These are phyloP conservation scores for Aspergillus steynii DNA, from an alignment of 495 filamentous ascomycete genomes.

Conservation along the genomic window DNA sequence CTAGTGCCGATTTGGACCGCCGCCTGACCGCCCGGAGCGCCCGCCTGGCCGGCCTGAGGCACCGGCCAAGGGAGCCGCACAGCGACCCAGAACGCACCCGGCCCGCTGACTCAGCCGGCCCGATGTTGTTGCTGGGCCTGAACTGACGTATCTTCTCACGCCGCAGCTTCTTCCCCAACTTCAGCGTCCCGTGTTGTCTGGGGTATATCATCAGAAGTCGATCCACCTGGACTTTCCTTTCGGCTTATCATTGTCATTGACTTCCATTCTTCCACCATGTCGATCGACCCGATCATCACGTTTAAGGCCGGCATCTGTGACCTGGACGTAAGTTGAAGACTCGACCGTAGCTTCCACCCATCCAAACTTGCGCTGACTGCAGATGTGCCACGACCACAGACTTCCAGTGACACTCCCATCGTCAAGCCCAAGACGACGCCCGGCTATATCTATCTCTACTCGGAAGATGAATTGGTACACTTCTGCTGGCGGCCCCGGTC, in stretches of 20 bases:
- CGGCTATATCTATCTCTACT: slow-evolving; percentile 92
- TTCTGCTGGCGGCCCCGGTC: slow-evolving; percentile 89
- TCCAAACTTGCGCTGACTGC: slow-evolving; percentile 16
- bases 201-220: not conserved
- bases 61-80: slow-evolving; percentile 7
- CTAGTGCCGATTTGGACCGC: slow-evolving; percentile 34
- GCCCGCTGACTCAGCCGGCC: slow-evolving; percentile 16
- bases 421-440: slow-evolving; percentile 67
- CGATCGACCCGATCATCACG: slow-evolving; percentile 81
- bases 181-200: not conserved
- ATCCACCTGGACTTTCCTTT: not conserved
- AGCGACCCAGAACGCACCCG: slow-evolving; percentile 25
- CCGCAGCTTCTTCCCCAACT: not conserved
- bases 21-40: slow-evolving; percentile 14
- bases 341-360: slow-evolving; percentile 3
- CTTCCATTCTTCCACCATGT: slow-evolving; percentile 53
- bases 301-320: slow-evolving; percentile 97
- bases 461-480: slow-evolving; percentile 91
- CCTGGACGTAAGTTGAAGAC: slow-evolving; percentile 64
- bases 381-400: slow-evolving; percentile 35
- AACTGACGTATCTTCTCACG: slow-evolving; percentile 41
- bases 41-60: slow-evolving; percentile 7
- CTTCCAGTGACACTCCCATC: slow-evolving; percentile 59
- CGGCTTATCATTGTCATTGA: not conserved
- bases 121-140: not conserved